A percentile compares a stretch with the other conserved stretches of the same genome.
Conservation (phyloP, 2,329 filamentous ascomycete genomes). For the Monilinia polystroma region DNA sequence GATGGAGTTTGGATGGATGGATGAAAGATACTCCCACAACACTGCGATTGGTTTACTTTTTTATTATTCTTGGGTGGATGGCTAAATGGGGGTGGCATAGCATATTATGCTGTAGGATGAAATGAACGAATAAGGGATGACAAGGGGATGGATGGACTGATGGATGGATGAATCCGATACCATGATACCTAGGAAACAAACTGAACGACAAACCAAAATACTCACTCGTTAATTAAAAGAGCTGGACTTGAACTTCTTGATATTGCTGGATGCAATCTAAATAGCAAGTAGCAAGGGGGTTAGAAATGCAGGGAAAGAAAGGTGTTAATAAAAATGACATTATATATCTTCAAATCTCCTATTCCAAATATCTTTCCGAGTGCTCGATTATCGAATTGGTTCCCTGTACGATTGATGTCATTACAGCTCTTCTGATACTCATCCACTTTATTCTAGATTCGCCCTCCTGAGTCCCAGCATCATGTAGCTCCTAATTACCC, state of each 20-base stretch:
- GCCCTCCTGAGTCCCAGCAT: too few relatives aligned
- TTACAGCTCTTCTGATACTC: too few relatives aligned
- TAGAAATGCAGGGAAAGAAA: too few relatives aligned
- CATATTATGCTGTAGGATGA: not conserved
- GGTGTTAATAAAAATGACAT: too few relatives aligned
- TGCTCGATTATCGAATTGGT: too few relatives aligned
- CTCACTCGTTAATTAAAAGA: not conserved
- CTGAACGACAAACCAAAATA: not conserved
- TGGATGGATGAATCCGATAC: not conserved
- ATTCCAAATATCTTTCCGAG: too few relatives aligned
- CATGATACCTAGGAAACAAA: not conserved
- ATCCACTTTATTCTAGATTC: too few relatives aligned
- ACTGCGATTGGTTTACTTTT: not conserved
- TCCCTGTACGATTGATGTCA: too few relatives aligned
- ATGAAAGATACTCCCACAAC: not conserved
- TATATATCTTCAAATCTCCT: too few relatives aligned
- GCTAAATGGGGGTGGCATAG: not conserved
- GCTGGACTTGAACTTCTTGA: not conserved
- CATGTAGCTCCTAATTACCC: too few relatives aligned
- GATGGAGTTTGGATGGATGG: conserved; percentile 3
- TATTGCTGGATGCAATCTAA: conserved; percentile 2
- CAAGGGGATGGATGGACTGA: not conserved
- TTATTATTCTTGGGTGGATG: not conserved
- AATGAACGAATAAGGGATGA: not conserved
- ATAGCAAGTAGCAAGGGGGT: too few relatives aligned